Percentiles rank a stretch among this genome's conserved stretches.
Conservation (phyloP, 495 filamentous ascomycete genomes). For the Zalerion maritima region DNA sequence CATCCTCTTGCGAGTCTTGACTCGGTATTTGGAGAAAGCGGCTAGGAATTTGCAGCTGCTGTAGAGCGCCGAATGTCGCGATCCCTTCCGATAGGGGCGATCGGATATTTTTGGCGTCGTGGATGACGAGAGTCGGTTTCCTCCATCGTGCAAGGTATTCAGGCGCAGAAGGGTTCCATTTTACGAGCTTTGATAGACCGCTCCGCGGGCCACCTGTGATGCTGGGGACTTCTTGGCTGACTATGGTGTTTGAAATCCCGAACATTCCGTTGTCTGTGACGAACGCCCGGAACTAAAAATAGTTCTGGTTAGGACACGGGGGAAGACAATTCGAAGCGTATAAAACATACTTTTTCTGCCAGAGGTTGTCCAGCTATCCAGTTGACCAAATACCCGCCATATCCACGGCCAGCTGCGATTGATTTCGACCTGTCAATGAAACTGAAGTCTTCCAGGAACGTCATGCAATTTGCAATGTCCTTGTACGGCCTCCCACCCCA, state of each 20-base stretch:
- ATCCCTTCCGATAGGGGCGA: too few species aligned
- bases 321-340: not conserved
- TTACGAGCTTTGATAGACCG: slow-evolving; percentile 5
- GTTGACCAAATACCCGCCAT: slow-evolving; percentile 17
- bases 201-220: slow-evolving; percentile 6
- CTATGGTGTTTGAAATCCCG: slow-evolving; percentile 3
- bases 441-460: slow-evolving; percentile 10
- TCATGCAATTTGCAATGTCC: slow-evolving; percentile 16
- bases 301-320: not conserved
- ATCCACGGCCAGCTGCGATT: slow-evolving; percentile 10
- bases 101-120: too few species aligned
- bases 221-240: slow-evolving; percentile 2
- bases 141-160: slow-evolving; percentile 14
- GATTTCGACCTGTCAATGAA: slow-evolving; percentile 15
- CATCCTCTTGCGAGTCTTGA: too few species aligned
- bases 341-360: slow-evolving; percentile 10
- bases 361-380: slow-evolving; percentile 16
- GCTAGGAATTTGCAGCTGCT: too few species aligned
- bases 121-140: slow-evolving; percentile 15
- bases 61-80: too few species aligned
- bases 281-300: slow-evolving; percentile 14
- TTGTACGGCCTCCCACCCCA: slow-evolving; percentile 14
- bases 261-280: slow-evolving; percentile 11
- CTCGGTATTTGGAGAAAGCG: too few species aligned
- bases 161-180: slow-evolving; percentile 10